Base-by-base conservation (phyloP, 2,329 filamentous ascomycete species). In the Venturia nashicola region DNA sequence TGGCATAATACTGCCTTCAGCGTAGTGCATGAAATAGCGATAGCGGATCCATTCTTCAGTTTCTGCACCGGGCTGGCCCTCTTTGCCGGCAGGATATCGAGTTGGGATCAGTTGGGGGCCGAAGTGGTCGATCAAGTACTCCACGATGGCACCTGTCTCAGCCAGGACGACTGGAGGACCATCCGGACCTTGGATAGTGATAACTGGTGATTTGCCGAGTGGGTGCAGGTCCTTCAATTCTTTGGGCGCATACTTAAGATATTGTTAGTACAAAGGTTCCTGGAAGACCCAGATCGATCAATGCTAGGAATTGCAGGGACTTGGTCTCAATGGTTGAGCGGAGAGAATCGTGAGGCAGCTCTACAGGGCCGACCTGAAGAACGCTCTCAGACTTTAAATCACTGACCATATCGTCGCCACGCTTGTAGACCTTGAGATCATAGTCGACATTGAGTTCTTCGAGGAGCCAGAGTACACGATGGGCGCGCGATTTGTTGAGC, bases 381-480 rank as follows among this genome's bases (percentile, higher is more conserved):
- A 94, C 64, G 88, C 81, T 71, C 93, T 84, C 65, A 97, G 77
- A 66, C 92, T 84, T 75, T 95, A 27, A 6, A 14, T 27, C 11
- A 57, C 51, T 36, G 1, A 57, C 51, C 36, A 65, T 34, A 57
- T 62, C 61, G 6, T 40, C 51, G 32, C 61, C 61, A 42, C 62
- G 62, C 46, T 90, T 90, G 80, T 88, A 95, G 64, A 88, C 81
- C 71, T 93, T 85, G 65, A 97, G 77, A 66, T 92, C 84, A 76
- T 96, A 96, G 36, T 87, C 82, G 42, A 96, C 75, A 54, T 88
- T 82, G 66, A 94, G 85, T 74, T 93, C 90, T 73, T 94, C 89
- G 54, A 96, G 83, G 7, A 96, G 85, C 89, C 90, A 96, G 55
- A 94, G 78, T 65, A 93, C 88, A 67, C 90, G 86, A 74, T 95